Conservation (phyloP, 306 rosid genomes). For the Rosa rugosa region DNA sequence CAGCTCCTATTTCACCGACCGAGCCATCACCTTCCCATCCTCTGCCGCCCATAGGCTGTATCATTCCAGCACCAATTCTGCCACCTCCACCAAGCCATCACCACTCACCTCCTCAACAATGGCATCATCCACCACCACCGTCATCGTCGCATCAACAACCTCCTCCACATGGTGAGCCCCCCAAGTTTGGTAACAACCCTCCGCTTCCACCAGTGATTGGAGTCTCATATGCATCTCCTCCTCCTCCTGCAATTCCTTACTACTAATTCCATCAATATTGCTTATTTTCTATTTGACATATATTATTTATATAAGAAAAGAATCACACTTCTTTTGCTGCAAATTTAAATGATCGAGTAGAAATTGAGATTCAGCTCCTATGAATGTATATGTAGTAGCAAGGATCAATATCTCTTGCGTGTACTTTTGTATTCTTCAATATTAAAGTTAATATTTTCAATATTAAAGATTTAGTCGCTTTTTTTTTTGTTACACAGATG, state of each 20-base stretch:
- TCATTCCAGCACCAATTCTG: background rate
- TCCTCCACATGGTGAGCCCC: conserved; percentile 18
- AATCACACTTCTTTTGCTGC: conserved; percentile 4
- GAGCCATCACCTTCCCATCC: conserved; percentile 12
- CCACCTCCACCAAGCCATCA: conserved; percentile 16
- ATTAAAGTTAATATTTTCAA: too few relatives aligned
- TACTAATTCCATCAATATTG: conserved; percentile 5
- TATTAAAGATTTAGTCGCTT: background rate
- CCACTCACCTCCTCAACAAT: conserved; percentile 22
- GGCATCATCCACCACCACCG: conserved; percentile 13
- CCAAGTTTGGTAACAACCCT: background rate
- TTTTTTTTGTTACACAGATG: background rate
- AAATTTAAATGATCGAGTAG: background rate
- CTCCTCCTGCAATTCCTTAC: conserved; percentile 24
- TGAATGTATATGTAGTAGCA: background rate
- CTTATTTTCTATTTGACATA: background rate
- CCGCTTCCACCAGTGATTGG: conserved; percentile 35
- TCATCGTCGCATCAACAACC: conserved; percentile 16
- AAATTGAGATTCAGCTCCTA: background rate
- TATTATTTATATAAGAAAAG: background rate
- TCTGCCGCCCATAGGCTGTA: conserved; percentile 21
- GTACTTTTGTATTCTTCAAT: background rate
- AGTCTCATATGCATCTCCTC: conserved; percentile 27
- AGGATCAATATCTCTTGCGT: background rate
- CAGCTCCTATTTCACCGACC: background rate